Evolutionary conservation across 2,329 filamentous ascomycete species (phyloP).

Genomic region (Ascochyta lentis): DNA sequence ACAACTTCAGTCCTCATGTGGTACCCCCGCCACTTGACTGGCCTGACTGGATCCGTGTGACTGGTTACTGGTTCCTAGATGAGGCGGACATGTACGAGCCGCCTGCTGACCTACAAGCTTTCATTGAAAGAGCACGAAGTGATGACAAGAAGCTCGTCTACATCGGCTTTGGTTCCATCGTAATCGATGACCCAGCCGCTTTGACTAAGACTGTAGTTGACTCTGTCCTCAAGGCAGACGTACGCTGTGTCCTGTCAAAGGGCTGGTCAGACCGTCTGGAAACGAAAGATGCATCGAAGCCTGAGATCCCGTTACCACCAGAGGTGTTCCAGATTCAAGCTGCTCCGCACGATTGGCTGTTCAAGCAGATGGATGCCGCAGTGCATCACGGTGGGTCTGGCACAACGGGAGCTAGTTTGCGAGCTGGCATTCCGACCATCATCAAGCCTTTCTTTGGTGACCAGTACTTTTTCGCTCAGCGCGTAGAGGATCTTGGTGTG

Average conservation of each 20-base stretch:
- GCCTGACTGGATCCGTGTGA: constrained; percentile 96
- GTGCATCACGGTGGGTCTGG: constrained; percentile 95
- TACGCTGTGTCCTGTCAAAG: constrained; percentile 93
- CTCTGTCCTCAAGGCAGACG: constrained; percentile 87
- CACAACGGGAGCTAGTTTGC: constrained; percentile 89
- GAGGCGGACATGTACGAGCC: constrained; percentile 74
- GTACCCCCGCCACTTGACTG: constrained; percentile 95
- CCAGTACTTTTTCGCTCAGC: constrained; percentile 91
- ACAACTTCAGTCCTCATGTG: constrained; percentile 94
- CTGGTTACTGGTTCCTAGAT: constrained; percentile 97
- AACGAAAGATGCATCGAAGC: constrained; percentile 63
- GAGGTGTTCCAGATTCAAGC: constrained; percentile 89
- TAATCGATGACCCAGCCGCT: constrained; percentile 85
- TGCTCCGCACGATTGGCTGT: constrained; percentile 96
- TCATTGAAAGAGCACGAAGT: constrained; percentile 80
- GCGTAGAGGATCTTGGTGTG: constrained; percentile 92
- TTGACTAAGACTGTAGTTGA: constrained; percentile 94
- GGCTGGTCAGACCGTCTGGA: constrained; percentile 90
- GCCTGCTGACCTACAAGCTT: constrained; percentile 75
- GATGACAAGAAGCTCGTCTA: constrained; percentile 95
- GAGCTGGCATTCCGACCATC: constrained; percentile 91
- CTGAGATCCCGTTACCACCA: constrained; percentile 73
- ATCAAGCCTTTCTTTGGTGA: constrained; percentile 98
- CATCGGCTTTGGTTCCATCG: constrained; percentile 95
- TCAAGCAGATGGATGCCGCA: constrained; percentile 89